A percentile compares a stretch with the other conserved stretches of the same genome.
These are phyloP conservation scores for Lachnellula cervina DNA, from an alignment of 2,329 filamentous ascomycete genomes.

Conservation along the genomic window DNA sequence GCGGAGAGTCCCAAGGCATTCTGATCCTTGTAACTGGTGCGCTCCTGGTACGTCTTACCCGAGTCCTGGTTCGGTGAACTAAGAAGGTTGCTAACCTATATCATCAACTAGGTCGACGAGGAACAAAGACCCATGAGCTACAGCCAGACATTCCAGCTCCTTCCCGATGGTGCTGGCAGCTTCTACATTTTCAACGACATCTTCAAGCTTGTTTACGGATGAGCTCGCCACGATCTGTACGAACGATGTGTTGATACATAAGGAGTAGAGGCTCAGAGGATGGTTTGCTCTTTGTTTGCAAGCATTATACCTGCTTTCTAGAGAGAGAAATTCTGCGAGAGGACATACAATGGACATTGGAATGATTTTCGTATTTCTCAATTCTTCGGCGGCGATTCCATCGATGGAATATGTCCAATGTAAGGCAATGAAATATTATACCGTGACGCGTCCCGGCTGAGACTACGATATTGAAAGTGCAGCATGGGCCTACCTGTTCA, in stretches of 20 bases:
- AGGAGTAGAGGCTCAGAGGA: constrained; percentile 2
- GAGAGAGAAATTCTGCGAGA: background rate
- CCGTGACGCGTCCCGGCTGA: background rate
- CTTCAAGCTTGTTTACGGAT: constrained; percentile 78
- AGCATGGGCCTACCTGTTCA: background rate
- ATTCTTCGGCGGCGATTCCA: background rate
- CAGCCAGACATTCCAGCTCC: constrained; percentile 82
- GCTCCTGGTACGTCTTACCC: constrained; percentile 61
- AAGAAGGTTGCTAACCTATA: constrained; percentile 5
- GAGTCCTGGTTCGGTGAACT: background rate
- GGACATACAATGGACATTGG: background rate
- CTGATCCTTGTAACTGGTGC: constrained; percentile 85
- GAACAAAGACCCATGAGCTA: constrained; percentile 86
- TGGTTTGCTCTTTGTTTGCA: constrained; percentile 15
- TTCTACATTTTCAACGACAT: constrained; percentile 93
- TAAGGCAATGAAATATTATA: background rate
- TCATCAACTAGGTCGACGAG: constrained; percentile 67
- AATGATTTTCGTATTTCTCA: background rate
- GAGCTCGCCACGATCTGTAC: background rate
- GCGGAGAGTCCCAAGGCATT: constrained; percentile 61
- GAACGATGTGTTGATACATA: constrained; percentile 18
- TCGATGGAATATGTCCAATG: background rate
- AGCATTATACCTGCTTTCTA: constrained; percentile 23
- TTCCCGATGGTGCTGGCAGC: constrained; percentile 59
- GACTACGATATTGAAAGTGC: background rate